Percentiles rank a stretch among this genome's conserved stretches.
Evolutionary conservation across 495 filamentous ascomycete species (phyloP).

Genomic region (Parathielavia appendiculata): DNA sequence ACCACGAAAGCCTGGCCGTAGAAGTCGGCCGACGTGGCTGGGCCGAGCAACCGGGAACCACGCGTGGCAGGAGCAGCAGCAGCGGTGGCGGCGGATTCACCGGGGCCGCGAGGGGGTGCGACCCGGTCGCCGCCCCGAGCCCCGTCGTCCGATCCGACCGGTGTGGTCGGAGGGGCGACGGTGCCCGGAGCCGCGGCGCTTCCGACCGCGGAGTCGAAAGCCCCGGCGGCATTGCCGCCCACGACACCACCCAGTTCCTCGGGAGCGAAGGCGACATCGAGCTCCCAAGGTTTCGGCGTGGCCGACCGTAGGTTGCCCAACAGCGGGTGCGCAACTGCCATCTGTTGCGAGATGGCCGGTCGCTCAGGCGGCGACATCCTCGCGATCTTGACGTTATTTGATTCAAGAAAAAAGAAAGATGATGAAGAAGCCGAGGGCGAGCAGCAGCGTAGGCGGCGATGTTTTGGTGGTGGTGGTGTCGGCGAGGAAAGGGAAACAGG

Average conservation of each 20-base stretch:
- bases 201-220: conserved; percentile 5
- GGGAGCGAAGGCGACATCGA: background rate
- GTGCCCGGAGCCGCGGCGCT: background rate
- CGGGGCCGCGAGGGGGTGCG: background rate
- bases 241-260: background rate
- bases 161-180: background rate
- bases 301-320: conserved; percentile 4
- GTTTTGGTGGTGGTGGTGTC: background rate
- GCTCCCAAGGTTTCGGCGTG: background rate
- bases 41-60: background rate
- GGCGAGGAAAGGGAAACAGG: background rate
- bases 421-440: background rate
- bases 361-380: background rate
- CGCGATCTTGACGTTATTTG: conserved; percentile 1
- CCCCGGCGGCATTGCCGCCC: background rate
- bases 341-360: conserved; percentile 5
- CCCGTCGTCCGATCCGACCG: background rate
- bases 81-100: background rate
- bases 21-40: background rate
- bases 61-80: background rate
- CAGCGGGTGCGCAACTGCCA: conserved; percentile 13
- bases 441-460: background rate
- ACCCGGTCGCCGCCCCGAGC: background rate
- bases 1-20: background rate
- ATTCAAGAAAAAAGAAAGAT: conserved; percentile 3